Conservation (phyloP, 305 asterid species). For the Fraxinus paxiana region DNA sequence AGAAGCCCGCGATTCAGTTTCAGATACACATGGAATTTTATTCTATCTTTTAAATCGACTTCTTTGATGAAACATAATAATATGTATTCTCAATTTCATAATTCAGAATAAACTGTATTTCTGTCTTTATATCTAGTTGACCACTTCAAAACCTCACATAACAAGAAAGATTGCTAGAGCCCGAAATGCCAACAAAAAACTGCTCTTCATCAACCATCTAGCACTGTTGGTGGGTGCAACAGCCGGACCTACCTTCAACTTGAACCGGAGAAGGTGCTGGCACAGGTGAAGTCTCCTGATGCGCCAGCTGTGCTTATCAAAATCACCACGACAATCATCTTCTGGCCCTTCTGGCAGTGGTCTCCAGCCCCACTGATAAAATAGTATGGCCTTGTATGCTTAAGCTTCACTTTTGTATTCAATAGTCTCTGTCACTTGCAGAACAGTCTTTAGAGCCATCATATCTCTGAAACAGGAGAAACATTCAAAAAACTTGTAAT, state of each 20-base stretch:
- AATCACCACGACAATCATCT: too few species aligned
- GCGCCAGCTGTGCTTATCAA: too few species aligned
- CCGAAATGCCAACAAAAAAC: background rate
- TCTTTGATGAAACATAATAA: background rate
- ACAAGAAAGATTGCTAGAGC: background rate
- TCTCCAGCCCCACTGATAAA: constrained; percentile 66
- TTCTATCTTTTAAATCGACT: background rate
- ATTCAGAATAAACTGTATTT: background rate
- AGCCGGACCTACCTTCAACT: constrained; percentile 37
- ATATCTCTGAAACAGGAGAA: constrained; percentile 28
- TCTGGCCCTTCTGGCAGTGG: constrained; percentile 46
- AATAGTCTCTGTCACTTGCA: constrained; percentile 51
- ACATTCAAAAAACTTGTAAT: constrained; percentile 30
- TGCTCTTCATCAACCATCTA: background rate
- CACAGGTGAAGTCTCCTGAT: background rate
- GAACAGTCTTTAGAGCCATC: constrained; percentile 43
- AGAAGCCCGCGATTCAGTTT: background rate
- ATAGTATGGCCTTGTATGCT: constrained; percentile 53
- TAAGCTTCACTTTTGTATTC: constrained; percentile 45
- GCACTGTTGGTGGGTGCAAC: constrained; percentile 19
- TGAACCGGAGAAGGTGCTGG: constrained; percentile 41
- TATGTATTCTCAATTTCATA: background rate
- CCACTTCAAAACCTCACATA: background rate
- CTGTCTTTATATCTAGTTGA: background rate
- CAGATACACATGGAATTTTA: background rate